Conservation (phyloP, 2,329 filamentous ascomycete species). For the Akanthomyces lecanii region DNA sequence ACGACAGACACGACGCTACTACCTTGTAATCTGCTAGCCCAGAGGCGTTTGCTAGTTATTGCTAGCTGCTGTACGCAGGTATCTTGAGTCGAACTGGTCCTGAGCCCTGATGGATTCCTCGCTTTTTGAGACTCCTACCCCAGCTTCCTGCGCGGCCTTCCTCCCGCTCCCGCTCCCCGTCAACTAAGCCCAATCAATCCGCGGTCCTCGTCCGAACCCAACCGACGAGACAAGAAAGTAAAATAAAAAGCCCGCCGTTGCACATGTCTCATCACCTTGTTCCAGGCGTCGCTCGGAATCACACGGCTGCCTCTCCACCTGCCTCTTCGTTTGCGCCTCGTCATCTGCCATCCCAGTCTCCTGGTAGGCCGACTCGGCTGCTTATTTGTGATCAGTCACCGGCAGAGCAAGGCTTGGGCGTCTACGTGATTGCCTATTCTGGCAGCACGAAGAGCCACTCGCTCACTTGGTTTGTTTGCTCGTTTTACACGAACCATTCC, state of each 20-base stretch:
- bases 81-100: too few species aligned
- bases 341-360: background rate
- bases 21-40: too few species aligned
- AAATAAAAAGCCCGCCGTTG: background rate
- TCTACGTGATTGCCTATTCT: background rate
- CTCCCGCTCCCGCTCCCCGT: background rate
- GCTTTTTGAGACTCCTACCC: background rate
- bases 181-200: background rate
- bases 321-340: background rate
- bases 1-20: too few species aligned
- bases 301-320: too few species aligned
- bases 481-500: background rate
- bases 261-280: background rate
- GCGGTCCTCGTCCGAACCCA: background rate
- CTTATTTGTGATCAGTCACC: background rate
- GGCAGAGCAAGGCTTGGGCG: background rate
- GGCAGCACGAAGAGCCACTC: background rate
- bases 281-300: too few species aligned
- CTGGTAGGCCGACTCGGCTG: background rate
- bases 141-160: background rate
- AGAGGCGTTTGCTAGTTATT: too few species aligned
- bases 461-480: background rate
- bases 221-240: background rate
- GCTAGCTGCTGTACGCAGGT: too few species aligned
- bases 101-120: too few species aligned